Base-by-base conservation (phyloP, 2,329 filamentous ascomycete genomes). In the Aspergillus pseudotamarii region DNA sequence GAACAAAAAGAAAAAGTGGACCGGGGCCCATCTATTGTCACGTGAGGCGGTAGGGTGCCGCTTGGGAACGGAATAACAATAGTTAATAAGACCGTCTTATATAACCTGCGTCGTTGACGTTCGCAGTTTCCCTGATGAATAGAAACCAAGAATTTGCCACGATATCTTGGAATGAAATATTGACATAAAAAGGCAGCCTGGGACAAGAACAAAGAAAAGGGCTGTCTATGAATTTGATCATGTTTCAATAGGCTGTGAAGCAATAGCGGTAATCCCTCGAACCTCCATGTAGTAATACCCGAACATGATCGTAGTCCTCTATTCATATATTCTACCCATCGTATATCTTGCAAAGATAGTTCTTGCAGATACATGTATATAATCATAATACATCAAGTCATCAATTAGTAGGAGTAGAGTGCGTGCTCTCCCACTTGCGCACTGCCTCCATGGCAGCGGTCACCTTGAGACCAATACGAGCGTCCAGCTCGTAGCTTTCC, bases 401-500 rank as follows among this genome's bases (percentile, higher is more conserved):
- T 69, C 61, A 66, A n/a, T 56, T 63, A 12, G 58, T 26, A 14
- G 48, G 51, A 12, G 60, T 61, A 46, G 66, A 59, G 56, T 78
- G 73, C 34, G 68, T 64, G 32, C 53, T 68, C 66, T 81, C 77
- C 79, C 79, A 83, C 59, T 79, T 79, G 30, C 72, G 72, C 38
- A 83, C 72, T 5, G 81, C 80, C 60, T 80, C 80, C 60, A 78
- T 69, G 3, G 77, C 81, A 48, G 79, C 79, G 23, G 81, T 82
- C 62, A 83, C 79, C 67, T 83, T 83, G 54, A 83, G 71, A 8
- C 81, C 81, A 58, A 83, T 73, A 71, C 87, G 81, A 58, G 87
- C 83, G 76, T 90, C 87, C 64, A 89, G 75, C 71, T 88, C 86
- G 71, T 86, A 89, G 21, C 79, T 79, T 68, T 88, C 87, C 87